Evolutionary conservation across 805 yeast species (phyloP).

Genomic region (Kuraishia floccosa): DNA sequence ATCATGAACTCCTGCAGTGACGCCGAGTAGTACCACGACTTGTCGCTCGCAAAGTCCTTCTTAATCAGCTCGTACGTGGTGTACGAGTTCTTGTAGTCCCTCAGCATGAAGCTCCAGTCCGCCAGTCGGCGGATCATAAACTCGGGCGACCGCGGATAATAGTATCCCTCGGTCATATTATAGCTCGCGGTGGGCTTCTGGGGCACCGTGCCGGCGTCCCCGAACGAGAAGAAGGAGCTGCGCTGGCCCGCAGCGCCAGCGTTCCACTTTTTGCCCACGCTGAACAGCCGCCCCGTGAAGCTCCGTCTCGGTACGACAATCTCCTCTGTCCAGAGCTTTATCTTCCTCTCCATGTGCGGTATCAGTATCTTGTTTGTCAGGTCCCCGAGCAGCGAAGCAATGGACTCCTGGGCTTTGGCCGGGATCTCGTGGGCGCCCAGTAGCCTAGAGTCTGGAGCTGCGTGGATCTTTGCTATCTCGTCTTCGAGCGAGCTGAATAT

Average conservation of each 20-base stretch:
- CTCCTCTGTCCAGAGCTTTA: conserved; percentile 80
- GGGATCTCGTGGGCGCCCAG: conserved; percentile 7
- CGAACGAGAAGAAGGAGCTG: conserved; percentile 20
- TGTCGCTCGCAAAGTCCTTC: conserved; percentile 66
- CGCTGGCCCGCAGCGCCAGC: conserved; percentile 19
- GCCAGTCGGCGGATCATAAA: conserved; percentile 73
- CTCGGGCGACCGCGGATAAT: conserved; percentile 54
- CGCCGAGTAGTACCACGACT: conserved; percentile 73
- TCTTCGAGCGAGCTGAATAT: conserved; percentile 31
- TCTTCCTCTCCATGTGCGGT: conserved; percentile 79
- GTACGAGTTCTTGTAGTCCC: conserved; percentile 79
- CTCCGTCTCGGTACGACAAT: conserved; percentile 68
- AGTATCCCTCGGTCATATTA: conserved; percentile 42
- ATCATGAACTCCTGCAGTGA: conserved; percentile 86
- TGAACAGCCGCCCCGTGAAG: conserved; percentile 60
- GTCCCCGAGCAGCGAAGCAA: conserved; percentile 31
- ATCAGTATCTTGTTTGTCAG: conserved; percentile 38
- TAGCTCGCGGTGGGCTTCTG: conserved; percentile 21
- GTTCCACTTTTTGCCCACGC: conserved; percentile 50
- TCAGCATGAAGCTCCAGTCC: conserved; percentile 86
- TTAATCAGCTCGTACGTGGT: conserved; percentile 73
- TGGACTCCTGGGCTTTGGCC: conserved; percentile 9
- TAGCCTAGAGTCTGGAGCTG: neutral
- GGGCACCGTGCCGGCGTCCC: conserved; percentile 7
- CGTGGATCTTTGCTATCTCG: conserved; percentile 18